These are phyloP conservation scores for Termitomyces sp. DNA, from an alignment of 768 basidiomycete species.

Conservation along the genomic window DNA sequence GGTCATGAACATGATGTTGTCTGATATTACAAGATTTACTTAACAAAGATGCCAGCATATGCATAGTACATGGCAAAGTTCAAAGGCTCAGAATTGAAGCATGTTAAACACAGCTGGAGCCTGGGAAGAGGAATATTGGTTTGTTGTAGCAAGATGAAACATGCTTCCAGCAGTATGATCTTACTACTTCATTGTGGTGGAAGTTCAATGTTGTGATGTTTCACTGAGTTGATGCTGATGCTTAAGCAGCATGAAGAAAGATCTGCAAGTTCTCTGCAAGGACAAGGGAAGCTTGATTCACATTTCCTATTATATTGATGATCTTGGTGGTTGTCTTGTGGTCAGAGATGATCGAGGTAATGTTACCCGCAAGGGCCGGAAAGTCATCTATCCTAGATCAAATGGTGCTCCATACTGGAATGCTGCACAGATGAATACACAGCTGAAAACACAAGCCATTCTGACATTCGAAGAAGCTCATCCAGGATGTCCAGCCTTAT, in stretches of 20 bases:
- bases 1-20: neutral
- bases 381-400: too few species aligned
- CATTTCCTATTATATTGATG: neutral
- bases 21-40: neutral
- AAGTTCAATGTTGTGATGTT: neutral
- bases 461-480: too few species aligned
- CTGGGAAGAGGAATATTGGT: neutral
- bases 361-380: too few species aligned
- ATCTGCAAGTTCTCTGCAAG: neutral
- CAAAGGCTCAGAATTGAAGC: neutral
- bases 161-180: neutral
- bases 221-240: neutral
- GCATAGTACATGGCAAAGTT: neutral
- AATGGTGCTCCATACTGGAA: too few species aligned
- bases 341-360: neutral
- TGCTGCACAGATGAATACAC: too few species aligned
- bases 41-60: neutral
- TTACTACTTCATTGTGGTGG: neutral
- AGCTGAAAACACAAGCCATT: too few species aligned
- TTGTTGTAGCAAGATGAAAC: neutral
- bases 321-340: neutral
- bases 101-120: neutral
- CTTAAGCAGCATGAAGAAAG: neutral
- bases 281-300: neutral
- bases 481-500: too few species aligned